Evolutionary conservation across 768 basidiomycete genomes (phyloP).

Genomic region (Austroboletus eburneus): DNA sequence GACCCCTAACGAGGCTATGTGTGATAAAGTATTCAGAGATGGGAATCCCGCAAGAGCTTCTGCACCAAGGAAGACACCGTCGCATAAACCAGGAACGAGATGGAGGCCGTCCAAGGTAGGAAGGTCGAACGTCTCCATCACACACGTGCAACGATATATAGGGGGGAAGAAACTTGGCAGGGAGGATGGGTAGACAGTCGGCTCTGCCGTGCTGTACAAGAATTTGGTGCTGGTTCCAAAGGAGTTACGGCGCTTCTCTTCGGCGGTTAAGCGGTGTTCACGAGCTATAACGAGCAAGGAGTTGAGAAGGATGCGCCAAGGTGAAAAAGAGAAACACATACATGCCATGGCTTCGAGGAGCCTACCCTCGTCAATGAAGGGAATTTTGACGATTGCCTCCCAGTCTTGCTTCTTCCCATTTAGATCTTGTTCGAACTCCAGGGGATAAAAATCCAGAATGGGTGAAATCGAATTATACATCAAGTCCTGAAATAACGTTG

Average conservation of each 20-base stretch:
- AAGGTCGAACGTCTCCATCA: constrained; percentile 79
- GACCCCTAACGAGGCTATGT: constrained; percentile 68
- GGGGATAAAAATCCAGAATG: constrained; percentile 92
- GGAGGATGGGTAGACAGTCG: constrained; percentile 82
- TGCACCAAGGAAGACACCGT: constrained; percentile 83
- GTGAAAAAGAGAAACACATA: constrained; percentile 26
- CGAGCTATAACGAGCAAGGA: constrained; percentile 45
- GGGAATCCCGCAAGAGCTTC: constrained; percentile 94
- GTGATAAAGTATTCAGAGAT: constrained; percentile 84
- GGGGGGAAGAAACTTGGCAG: constrained; percentile 94
- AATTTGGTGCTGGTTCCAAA: constrained; percentile 83
- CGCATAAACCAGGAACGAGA: constrained; percentile 79
- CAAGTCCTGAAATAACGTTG: constrained; percentile 55
- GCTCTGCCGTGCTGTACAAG: constrained; percentile 56
- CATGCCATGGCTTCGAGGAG: constrained; percentile 80
- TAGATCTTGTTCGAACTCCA: constrained; percentile 86
- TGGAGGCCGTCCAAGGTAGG: constrained; percentile 84
- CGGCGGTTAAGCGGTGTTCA: constrained; percentile 70
- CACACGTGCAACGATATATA: constrained; percentile 73
- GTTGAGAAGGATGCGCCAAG: not conserved
- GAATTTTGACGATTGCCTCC: constrained; percentile 99
- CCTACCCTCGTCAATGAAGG: constrained; percentile 85
- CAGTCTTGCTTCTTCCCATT: constrained; percentile 99
- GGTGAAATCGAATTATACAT: constrained; percentile 84
- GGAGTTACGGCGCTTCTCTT: constrained; percentile 72